These are phyloP conservation scores for Plasmopara muralis DNA, from an alignment of 352 stramenopile genomes.

Conservation along the genomic window DNA sequence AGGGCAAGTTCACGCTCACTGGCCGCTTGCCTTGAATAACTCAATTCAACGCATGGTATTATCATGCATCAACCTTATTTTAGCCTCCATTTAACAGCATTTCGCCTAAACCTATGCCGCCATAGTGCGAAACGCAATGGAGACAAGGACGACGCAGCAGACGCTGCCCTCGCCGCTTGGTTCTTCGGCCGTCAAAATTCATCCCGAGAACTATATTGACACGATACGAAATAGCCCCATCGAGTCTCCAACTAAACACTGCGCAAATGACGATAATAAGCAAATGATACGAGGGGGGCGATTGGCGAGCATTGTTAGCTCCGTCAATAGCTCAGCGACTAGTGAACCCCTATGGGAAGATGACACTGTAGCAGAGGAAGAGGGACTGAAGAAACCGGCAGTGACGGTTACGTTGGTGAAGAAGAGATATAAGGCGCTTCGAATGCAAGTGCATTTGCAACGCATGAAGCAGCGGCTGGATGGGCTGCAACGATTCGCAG, in stretches of 20 bases:
- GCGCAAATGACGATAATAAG: conserved; percentile 4
- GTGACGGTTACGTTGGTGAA: not conserved
- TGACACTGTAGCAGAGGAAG: conserved; percentile 1
- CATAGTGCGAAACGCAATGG: conserved; percentile 9
- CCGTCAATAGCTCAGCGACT: conserved; percentile 12
- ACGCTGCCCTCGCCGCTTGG: conserved; percentile 11
- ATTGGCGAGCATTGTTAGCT: conserved; percentile 10
- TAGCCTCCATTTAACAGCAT: conserved; percentile 11
- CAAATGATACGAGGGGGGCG: conserved; percentile 12
- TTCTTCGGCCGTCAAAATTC: conserved; percentile 13
- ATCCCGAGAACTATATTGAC: conserved; percentile 7
- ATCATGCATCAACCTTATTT: no score
- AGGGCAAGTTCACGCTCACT: no score
- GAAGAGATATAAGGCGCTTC: not conserved
- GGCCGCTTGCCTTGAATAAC: not conserved
- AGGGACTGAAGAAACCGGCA: not conserved
- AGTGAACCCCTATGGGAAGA: conserved; percentile 13
- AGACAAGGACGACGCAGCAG: conserved; percentile 2
- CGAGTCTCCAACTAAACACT: conserved; percentile 9
- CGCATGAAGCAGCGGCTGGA: conserved; percentile 17
- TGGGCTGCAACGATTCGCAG: conserved; percentile 16
- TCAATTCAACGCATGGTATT: not conserved
- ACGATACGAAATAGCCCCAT: conserved; percentile 8
- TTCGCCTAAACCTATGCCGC: conserved; percentile 3
- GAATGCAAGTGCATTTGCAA: conserved; percentile 19